Base-by-base conservation (phyloP, 106 monocot species). In the Allium fistulosum region DNA sequence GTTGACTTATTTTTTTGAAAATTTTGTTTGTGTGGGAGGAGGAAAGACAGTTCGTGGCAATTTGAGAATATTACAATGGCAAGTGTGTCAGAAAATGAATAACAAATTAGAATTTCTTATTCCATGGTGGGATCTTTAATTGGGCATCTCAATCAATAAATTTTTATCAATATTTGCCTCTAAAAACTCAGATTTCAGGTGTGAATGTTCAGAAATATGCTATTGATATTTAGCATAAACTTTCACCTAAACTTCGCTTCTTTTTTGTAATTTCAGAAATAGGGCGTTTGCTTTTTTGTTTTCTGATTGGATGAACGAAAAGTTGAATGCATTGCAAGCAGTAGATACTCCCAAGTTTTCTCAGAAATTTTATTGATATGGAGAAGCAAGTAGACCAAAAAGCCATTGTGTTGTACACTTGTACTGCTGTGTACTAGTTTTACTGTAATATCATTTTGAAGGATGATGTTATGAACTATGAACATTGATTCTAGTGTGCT, bases 71-170 rank as follows among this genome's bases (percentile, higher is more conserved):
- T 26, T 96, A 17, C 91, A 96, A 28, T 86, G 77, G 81, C 96
- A 96, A 72, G 91, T 91, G 53, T 82, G 79, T 49, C 81, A 62
- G 63, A 88, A 78, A 86, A 96, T 91, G 82, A 76, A 86, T 28
- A 80, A 82, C 74, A 96, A 82, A 69, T 65, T 96, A 51, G 86
- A 92, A 53, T 91, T 88, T 51, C 83, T 96, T 61, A 62, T 92
- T 46, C 96, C 91, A 37, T 92, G 91, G 91, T 96, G 96, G 96
- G 96, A 96, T 80, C 82, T 88, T 62, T 91, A 96, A 59, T 26
- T 92, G 46, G 96, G 96, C 45, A 80, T 96, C 26, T 96, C 96
- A 9, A 88, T 88, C 2, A 91, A 84, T 72, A 91, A 92, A 66
- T 96, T 96, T 59, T 73, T 96, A 5, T 81, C 72, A 55, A 80